Conservation (phyloP, 2,329 filamentous ascomycete genomes). For the Leptosphaerulina australis region DNA sequence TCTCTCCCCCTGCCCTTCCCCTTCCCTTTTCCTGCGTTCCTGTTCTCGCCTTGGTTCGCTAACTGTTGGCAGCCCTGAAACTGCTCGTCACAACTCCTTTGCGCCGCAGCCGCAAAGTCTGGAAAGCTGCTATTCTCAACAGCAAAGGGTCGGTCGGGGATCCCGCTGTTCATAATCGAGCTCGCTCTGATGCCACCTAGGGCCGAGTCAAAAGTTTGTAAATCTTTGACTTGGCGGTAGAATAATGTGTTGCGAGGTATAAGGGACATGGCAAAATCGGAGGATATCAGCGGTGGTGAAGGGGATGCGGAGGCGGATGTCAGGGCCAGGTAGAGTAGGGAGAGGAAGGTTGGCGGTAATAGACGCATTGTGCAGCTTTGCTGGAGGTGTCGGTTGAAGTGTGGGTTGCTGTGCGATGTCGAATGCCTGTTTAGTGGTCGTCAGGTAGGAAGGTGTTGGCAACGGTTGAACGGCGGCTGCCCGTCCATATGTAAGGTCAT, state of each 20-base stretch:
- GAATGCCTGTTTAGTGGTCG: neutral
- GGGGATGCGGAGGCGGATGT: slow-evolving; percentile 30
- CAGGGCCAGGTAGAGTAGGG: slow-evolving; percentile 28
- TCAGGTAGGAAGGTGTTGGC: neutral
- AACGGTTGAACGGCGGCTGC: slow-evolving; percentile 5
- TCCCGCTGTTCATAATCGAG: slow-evolving; percentile 56
- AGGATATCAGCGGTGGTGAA: slow-evolving; percentile 29
- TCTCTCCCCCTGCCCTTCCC: slow-evolving; percentile 12
- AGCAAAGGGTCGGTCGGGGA: slow-evolving; percentile 53
- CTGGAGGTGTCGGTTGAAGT: neutral
- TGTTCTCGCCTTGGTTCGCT: slow-evolving; percentile 45
- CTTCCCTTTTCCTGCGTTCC: slow-evolving; percentile 1
- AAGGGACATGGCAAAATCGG: slow-evolving; percentile 32
- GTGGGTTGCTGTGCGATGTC: neutral
- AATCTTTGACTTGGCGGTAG: slow-evolving; percentile 38
- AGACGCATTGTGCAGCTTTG: slow-evolving; percentile 19
- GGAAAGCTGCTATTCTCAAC: slow-evolving; percentile 56
- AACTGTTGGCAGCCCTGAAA: slow-evolving; percentile 61
- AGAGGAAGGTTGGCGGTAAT: slow-evolving; percentile 31
- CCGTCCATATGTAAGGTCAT: slow-evolving; percentile 24
- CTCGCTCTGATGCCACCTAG: slow-evolving; percentile 61
- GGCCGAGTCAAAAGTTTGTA: slow-evolving; percentile 51
- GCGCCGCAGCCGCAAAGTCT: slow-evolving; percentile 60
- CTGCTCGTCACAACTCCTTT: slow-evolving; percentile 68
- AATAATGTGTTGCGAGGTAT: slow-evolving; percentile 44